These are phyloP conservation scores for Orbilia brochopaga DNA, from an alignment of 2,329 filamentous ascomycete genomes.

Conservation along the genomic window DNA sequence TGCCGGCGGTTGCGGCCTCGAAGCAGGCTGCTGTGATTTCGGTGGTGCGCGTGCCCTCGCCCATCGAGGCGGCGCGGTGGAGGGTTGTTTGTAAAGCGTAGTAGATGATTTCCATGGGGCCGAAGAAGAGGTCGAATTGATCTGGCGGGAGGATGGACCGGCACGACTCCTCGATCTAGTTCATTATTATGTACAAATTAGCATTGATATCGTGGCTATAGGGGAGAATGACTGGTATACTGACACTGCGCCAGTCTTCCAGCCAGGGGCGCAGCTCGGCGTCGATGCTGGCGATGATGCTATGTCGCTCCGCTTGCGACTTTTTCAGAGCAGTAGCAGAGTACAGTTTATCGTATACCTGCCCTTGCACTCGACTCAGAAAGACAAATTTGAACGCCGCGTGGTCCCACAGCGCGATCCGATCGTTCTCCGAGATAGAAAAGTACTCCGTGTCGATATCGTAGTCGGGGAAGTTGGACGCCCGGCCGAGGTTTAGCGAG, in stretches of 20 bases:
- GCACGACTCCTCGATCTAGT: conserved; percentile 3
- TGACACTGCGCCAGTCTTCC: conserved; percentile 41
- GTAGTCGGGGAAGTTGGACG: conserved; percentile 44
- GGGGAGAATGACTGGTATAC: too few species aligned
- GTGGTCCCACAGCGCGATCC: conserved; percentile 32
- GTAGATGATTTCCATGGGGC: conserved; percentile 47
- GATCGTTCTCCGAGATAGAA: conserved; percentile 23
- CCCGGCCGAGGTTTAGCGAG: conserved; percentile 36
- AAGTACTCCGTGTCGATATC: conserved; percentile 47
- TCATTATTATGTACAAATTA: background rate
- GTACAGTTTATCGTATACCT: conserved; percentile 43
- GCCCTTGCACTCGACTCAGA: conserved; percentile 33
- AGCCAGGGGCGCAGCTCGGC: conserved; percentile 33
- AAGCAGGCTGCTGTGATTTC: conserved; percentile 46
- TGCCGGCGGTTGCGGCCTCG: conserved; percentile 32
- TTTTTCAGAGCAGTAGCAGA: conserved; percentile 45
- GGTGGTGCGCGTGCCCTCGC: conserved; percentile 39
- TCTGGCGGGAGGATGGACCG: conserved; percentile 25
- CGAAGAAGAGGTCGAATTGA: conserved; percentile 44
- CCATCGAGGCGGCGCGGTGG: conserved; percentile 49
- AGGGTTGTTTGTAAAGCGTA: conserved; percentile 39
- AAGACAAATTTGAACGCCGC: conserved; percentile 35
- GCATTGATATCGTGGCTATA: too few species aligned
- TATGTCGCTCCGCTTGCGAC: conserved; percentile 36
- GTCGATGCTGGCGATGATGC: conserved; percentile 30